phyloP scores from a whole-genome alignment of 805 yeast genomes.

The Myxozyma lipomycoides region DNA sequence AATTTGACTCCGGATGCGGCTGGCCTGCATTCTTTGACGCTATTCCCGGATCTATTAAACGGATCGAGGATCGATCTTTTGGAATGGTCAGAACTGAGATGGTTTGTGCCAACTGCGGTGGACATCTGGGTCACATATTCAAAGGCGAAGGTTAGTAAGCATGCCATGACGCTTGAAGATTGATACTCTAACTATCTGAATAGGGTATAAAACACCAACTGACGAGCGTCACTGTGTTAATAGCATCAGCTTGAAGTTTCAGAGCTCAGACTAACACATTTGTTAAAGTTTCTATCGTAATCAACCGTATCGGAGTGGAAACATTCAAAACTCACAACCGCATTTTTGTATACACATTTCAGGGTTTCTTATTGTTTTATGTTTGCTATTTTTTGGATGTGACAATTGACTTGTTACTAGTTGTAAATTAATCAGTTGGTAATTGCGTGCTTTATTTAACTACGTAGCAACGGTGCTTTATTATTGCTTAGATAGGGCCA shows the following conservation, averaged over 20 bases:
- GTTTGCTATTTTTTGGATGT: neutral
- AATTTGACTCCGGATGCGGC: constrained; percentile 90
- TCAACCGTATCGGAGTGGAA: no score
- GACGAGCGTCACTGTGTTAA: constrained; percentile 95
- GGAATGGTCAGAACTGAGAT: constrained; percentile 90
- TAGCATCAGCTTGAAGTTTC: constrained; percentile 71
- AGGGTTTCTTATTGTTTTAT: neutral
- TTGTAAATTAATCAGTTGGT: no score
- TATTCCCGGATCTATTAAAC: constrained; percentile 68
- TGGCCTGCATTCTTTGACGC: constrained; percentile 98
- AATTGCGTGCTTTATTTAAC: no score
- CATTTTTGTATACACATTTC: neutral
- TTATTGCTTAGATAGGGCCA: no score
- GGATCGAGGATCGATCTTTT: constrained; percentile 54
- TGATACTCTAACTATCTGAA: neutral
- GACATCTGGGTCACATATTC: constrained; percentile 94
- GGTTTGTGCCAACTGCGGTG: constrained; percentile 82
- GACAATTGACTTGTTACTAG: no score
- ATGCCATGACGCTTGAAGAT: neutral
- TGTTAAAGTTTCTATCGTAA: no score
- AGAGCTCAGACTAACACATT: constrained; percentile 20
- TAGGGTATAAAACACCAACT: constrained; percentile 72
- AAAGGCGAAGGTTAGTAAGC: constrained; percentile 63
- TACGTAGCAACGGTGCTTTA: no score
- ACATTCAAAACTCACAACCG: no score